Conservation (phyloP, 1,139 yeast species). For the Debaryomyces coudertii region DNA sequence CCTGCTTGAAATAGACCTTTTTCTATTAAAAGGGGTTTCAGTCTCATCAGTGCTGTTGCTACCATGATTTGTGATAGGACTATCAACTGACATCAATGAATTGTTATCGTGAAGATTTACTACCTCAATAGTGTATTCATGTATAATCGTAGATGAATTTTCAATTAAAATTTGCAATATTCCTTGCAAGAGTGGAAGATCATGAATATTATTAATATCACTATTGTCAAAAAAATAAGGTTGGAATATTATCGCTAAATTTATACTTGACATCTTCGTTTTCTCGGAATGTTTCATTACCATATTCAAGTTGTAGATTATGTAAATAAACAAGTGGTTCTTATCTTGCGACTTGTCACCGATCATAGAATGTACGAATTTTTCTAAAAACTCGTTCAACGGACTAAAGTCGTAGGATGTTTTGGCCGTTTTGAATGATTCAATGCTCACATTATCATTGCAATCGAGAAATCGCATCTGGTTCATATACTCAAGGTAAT, state of each 20-base stretch:
- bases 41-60: constrained; percentile 7
- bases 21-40: constrained; percentile 6
- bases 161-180: constrained; percentile 10
- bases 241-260: constrained; percentile 14
- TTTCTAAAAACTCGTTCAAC: constrained; percentile 9
- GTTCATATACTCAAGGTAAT: constrained; percentile 5
- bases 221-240: constrained; percentile 12
- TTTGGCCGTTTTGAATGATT: constrained; percentile 13
- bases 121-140: constrained; percentile 5
- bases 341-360: constrained; percentile 7
- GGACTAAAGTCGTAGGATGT: constrained; percentile 8
- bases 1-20: constrained; percentile 14
- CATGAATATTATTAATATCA: constrained; percentile 7
- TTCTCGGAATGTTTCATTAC: constrained; percentile 7
- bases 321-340: constrained; percentile 12
- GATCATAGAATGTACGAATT: constrained; percentile 6
- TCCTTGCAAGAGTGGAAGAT: constrained; percentile 11
- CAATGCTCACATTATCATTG: not conserved
- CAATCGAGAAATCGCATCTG: constrained; percentile 1
- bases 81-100: constrained; percentile 10
- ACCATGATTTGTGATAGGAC: constrained; percentile 6
- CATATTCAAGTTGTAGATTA: constrained; percentile 9
- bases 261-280: constrained; percentile 14
- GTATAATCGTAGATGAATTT: constrained; percentile 6
- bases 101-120: constrained; percentile 5